Conservation (phyloP, 305 asterid species). For the Rubia occidens region DNA sequence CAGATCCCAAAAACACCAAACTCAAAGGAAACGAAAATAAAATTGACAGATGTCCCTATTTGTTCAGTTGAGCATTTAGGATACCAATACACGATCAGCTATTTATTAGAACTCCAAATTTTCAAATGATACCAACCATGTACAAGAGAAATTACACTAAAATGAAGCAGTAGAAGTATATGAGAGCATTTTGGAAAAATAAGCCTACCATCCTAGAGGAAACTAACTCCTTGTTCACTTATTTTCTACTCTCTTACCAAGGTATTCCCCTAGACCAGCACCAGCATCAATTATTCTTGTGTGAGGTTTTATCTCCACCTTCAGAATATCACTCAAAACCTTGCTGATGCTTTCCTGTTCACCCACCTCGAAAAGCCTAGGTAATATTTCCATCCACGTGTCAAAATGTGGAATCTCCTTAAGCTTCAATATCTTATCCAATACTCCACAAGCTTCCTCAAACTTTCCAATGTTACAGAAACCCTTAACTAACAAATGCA, state of each 20-base stretch:
- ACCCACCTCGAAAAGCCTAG: constrained; percentile 42
- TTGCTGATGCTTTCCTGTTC: constrained; percentile 26
- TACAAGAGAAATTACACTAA: neutral
- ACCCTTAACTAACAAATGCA: constrained; percentile 50
- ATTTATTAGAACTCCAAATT: neutral
- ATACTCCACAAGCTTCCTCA: constrained; percentile 67
- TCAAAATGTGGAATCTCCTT: constrained; percentile 48
- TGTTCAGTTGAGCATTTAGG: neutral
- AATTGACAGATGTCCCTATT: neutral
- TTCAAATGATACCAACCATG: neutral
- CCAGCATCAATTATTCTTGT: constrained; percentile 61
- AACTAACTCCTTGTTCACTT: constrained; percentile 31
- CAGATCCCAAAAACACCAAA: neutral
- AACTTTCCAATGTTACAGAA: constrained; percentile 49
- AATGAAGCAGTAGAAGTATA: neutral
- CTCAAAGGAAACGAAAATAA: neutral
- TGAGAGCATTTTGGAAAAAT: neutral
- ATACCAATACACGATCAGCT: neutral
- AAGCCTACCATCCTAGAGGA: constrained; percentile 1
- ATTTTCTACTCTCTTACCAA: constrained; percentile 41
- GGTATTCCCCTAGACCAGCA: constrained; percentile 50
- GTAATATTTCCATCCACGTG: constrained; percentile 59
- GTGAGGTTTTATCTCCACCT: constrained; percentile 50
- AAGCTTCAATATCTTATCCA: constrained; percentile 38
- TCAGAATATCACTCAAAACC: constrained; percentile 34